These are phyloP conservation scores for Isatis lusitanica DNA, from an alignment of 441 rosid genomes.

Conservation along the genomic window DNA sequence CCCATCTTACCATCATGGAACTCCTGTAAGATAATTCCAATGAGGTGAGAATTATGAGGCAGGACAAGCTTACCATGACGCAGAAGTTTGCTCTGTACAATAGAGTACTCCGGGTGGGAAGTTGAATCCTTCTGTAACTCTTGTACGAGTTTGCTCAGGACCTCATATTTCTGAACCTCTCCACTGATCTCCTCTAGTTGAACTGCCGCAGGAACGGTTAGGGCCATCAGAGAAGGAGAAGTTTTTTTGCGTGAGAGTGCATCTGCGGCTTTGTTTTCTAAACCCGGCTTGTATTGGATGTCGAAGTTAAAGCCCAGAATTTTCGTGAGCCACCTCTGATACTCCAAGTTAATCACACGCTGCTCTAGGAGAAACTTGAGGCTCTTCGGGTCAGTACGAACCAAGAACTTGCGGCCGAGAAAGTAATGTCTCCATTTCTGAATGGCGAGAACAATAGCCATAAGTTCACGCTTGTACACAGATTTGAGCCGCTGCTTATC, in stretches of 20 bases:
- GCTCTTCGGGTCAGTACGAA: neutral
- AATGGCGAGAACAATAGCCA: too few relatives aligned
- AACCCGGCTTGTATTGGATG: neutral
- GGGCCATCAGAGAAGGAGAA: too few relatives aligned
- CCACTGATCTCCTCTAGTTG: neutral
- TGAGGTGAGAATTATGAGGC: rapidly evolving
- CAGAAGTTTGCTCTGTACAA: neutral
- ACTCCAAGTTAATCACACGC: neutral
- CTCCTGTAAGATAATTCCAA: neutral
- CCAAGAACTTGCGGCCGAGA: neutral
- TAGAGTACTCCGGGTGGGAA: neutral
- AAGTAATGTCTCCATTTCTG: neutral
- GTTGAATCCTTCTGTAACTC: neutral
- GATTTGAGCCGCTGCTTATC: too few relatives aligned
- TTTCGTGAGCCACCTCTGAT: too few relatives aligned
- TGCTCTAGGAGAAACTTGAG: neutral
- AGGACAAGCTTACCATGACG: neutral
- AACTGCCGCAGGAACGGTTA: rapidly evolving
- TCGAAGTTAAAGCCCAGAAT: too few relatives aligned
- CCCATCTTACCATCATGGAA: neutral
- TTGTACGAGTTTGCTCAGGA: neutral
- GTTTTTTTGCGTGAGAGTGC: too few relatives aligned
- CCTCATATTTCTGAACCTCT: neutral
- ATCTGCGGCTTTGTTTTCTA: neutral
- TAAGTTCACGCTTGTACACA: neutral